Percentiles rank a stretch among this genome's conserved stretches.
phyloP scores from a whole-genome alignment of 2,329 filamentous ascomycete genomes.

The Whalleya microplaca region DNA sequence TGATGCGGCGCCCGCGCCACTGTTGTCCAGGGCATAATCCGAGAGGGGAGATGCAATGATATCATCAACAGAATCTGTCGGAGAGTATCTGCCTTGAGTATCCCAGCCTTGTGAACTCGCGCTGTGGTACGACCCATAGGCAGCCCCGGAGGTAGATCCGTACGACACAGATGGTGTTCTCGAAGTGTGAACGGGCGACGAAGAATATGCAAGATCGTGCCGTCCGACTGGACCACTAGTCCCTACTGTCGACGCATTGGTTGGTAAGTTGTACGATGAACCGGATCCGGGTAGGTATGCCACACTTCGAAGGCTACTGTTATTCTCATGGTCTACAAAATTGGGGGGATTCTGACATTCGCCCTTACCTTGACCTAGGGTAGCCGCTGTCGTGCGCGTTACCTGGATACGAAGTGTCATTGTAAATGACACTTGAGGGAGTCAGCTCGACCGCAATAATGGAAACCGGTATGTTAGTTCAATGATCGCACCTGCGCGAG shows the following conservation, averaged over 20 bases:
- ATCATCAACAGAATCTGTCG: slow-evolving; percentile 62
- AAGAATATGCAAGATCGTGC: slow-evolving; percentile 44
- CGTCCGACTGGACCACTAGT: slow-evolving; percentile 44
- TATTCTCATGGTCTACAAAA: slow-evolving; percentile 34
- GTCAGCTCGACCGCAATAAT: slow-evolving; percentile 33
- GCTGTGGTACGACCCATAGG: slow-evolving; percentile 45
- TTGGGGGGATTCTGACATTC: slow-evolving; percentile 21
- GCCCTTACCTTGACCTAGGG: slow-evolving; percentile 39
- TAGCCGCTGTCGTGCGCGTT: slow-evolving; percentile 33
- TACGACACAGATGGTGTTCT: slow-evolving; percentile 47
- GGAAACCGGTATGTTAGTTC: slow-evolving; percentile 24
- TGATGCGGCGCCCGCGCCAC: slow-evolving; percentile 43
- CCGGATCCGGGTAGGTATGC: slow-evolving; percentile 44
- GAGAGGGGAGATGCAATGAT: slow-evolving; percentile 61
- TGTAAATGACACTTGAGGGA: slow-evolving; percentile 36
- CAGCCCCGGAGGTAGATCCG: slow-evolving; percentile 33
- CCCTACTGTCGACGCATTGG: slow-evolving; percentile 38
- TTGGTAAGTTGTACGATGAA: slow-evolving; percentile 40
- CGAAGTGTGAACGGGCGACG: slow-evolving; percentile 46
- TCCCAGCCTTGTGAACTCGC: slow-evolving; percentile 52
- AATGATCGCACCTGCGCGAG: slow-evolving; percentile 55
- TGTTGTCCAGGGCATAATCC: slow-evolving; percentile 63
- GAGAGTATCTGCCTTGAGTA: slow-evolving; percentile 55
- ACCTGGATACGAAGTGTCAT: slow-evolving; percentile 34
- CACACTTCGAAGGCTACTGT: slow-evolving; percentile 46